Evolutionary conservation across 202 grass and related monocot species (phyloP), one percentile per base, ranked within the genome.

Genomic region (Schoenoplectus triqueter): DNA sequence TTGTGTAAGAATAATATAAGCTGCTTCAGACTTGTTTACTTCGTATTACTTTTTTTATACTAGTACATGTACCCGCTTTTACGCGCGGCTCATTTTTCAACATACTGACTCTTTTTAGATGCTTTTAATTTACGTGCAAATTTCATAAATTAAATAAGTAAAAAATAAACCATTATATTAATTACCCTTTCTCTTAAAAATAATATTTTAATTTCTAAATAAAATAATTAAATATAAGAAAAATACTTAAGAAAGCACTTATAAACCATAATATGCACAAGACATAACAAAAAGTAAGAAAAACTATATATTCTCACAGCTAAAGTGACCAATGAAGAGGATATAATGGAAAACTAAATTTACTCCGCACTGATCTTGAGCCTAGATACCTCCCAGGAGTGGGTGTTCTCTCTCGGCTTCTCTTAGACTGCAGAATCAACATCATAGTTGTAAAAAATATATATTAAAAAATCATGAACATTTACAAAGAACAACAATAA

Each of bases 301-400:
- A 76, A 39, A 76, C 8, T n/a, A 13, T 31, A 57, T 31, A 41
- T 15, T 39, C 6, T 40, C 1, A 22, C 1, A 44, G 31, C 14
- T 44, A 15, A 59, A 78, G 15, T 79, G 39, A 45, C 40, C 31
- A 31, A 54, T 45, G 9, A 14, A 79, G 14, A 56, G 6, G 0
- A 61, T 60, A 60, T 60, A 41, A 60, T 13, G 7, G 1, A 10
- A 79, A 17, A 4, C 31, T 31, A 31, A 79, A 61, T 39, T 70
- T 83, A 71, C 95, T 84, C 62, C 83, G 85, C 46, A 81, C 83
- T 49, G 87, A 31, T 31, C 31, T 31, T 31, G 31, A 21, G 48
- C 95, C 95, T 69, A 91, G 87, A 81, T 95, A 98, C 48, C 83
- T 95, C 55, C 95, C 93, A 41, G 93, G 93, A 44, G 93, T 98